Conservation (phyloP, 805 yeast species). For the Candida chilensis region DNA sequence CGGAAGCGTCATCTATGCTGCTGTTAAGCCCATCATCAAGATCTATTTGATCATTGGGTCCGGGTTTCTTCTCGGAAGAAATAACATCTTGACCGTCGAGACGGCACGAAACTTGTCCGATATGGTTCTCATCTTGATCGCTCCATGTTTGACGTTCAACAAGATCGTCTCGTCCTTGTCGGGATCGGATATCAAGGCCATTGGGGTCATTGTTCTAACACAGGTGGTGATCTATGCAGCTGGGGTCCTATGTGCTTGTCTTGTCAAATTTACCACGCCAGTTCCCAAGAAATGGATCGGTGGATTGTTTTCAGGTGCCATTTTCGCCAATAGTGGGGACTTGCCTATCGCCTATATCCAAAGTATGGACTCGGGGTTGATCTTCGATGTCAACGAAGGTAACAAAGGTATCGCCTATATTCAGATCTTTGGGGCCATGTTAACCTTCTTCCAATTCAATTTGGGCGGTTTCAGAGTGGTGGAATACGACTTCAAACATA, state of each 20-base stretch:
- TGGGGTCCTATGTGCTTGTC: conserved; percentile 18
- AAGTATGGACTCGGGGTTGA: conserved; percentile 29
- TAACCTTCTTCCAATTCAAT: conserved; percentile 29
- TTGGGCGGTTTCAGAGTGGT: conserved; percentile 28
- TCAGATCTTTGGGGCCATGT: conserved; percentile 32
- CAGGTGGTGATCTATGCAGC: conserved; percentile 19
- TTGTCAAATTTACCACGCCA: conserved; percentile 14
- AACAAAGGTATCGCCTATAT: conserved; percentile 42
- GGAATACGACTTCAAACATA: conserved; percentile 31
- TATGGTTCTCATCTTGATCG: conserved; percentile 54
- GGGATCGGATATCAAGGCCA: conserved; percentile 28
- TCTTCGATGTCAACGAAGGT: conserved; percentile 27
- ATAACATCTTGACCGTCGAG: conserved; percentile 55
- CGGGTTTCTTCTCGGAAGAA: conserved; percentile 58
- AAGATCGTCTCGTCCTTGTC: conserved; percentile 24
- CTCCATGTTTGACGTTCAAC: conserved; percentile 60
- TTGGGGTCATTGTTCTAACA: conserved; percentile 29
- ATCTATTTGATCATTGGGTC: conserved; percentile 62
- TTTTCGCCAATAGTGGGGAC: conserved; percentile 43
- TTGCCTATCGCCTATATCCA: conserved; percentile 46
- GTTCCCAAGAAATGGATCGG: conserved; percentile 39
- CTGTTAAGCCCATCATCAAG: conserved; percentile 82
- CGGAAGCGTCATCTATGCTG: conserved; percentile 65
- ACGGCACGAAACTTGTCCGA: conserved; percentile 64
- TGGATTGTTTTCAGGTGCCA: conserved; percentile 37